These are phyloP conservation scores for Helicostylum pulchrum DNA, from an alignment of 192 early-diverging fungal genomes.

Conservation along the genomic window DNA sequence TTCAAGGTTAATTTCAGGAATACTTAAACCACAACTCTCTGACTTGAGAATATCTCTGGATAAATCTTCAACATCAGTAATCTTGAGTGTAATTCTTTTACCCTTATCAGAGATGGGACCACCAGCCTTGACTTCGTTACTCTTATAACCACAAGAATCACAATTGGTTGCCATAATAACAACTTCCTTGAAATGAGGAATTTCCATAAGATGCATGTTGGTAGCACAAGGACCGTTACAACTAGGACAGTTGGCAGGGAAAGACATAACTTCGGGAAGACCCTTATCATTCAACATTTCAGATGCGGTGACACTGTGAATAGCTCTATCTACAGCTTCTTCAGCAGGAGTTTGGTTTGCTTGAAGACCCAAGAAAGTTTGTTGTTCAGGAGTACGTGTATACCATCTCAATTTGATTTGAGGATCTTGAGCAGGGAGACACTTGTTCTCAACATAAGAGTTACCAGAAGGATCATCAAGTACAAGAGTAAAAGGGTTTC, in stretches of 20 bases:
- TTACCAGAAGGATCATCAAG: slow-evolving; percentile 93
- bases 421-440: slow-evolving; percentile 70
- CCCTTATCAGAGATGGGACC: slow-evolving; percentile 79
- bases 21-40: slow-evolving; percentile 85
- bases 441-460: slow-evolving; percentile 86
- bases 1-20: slow-evolving; percentile 89
- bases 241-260: slow-evolving; percentile 82
- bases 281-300: slow-evolving; percentile 16
- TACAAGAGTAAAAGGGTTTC: slow-evolving; percentile 65
- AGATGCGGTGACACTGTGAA: slow-evolving; percentile 34
- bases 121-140: slow-evolving; percentile 94
- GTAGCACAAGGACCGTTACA: slow-evolving; percentile 75
- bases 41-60: slow-evolving; percentile 92
- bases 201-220: slow-evolving; percentile 87
- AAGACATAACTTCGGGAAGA: slow-evolving; percentile 69
- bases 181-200: slow-evolving; percentile 95
- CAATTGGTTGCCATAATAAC: slow-evolving; percentile 94
- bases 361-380: slow-evolving; percentile 69
- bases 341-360: slow-evolving; percentile 49
- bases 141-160: slow-evolving; percentile 90
- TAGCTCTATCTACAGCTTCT: slow-evolving; percentile 17
- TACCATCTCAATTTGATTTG: slow-evolving; percentile 67
- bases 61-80: slow-evolving; percentile 85
- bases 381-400: slow-evolving; percentile 73
- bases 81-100: slow-evolving; percentile 75